Base-by-base conservation (phyloP, 169 alveolate genomes). In the Neospora caninum region DNA sequence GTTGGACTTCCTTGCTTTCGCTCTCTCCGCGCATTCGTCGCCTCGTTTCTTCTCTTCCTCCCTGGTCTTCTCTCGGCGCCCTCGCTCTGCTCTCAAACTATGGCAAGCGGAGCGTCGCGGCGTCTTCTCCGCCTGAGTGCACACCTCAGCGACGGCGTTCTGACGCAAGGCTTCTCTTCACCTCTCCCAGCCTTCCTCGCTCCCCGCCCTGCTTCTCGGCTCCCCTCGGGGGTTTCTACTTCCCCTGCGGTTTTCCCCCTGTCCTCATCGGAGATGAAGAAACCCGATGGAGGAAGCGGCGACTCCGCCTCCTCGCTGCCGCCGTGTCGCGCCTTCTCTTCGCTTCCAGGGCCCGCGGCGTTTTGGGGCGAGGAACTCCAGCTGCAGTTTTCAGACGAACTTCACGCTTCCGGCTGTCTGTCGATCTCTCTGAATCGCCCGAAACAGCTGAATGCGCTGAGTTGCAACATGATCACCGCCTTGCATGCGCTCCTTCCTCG, bases 401-500 rank as follows among this genome's bases (percentile, higher is more conserved):
- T 10, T 6, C 16, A 18, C 43, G 43, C 84, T 2, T 1, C 45
- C 43, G 84, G 84, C 43, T 73, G 84, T 43, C 20, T 73, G 42
- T 31, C 49, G 53, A 70, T 54, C 69, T 10, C 78, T 70, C 92
- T 92, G 49, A 92, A 92, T 64, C 91, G 95, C 34, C 95, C 95
- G 53, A 58, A 70, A 45, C 64, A 69, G 67, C 92, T 73, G 80
- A 95, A 80, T 49, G 88, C 94, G 25, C 92, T 95, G 84, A 84
- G 49, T 91, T 64, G 80, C 58, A 80, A 88, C 20, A 64, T 84
- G 78, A 88, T 89, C 34, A n/a, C 67, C 39, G 43, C 42, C 45
- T 67, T 34, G 73, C 80, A 42, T 25, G 69, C 41, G 80, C 38
- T 54, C 31, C 73, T 39, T 58, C 69, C 42, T n/a, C 49, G 69